A percentile compares a stretch with the other conserved stretches of the same genome.
phyloP scores from a whole-genome alignment of 192 early-diverging fungal species.

The Entomortierella chlamydospora region DNA sequence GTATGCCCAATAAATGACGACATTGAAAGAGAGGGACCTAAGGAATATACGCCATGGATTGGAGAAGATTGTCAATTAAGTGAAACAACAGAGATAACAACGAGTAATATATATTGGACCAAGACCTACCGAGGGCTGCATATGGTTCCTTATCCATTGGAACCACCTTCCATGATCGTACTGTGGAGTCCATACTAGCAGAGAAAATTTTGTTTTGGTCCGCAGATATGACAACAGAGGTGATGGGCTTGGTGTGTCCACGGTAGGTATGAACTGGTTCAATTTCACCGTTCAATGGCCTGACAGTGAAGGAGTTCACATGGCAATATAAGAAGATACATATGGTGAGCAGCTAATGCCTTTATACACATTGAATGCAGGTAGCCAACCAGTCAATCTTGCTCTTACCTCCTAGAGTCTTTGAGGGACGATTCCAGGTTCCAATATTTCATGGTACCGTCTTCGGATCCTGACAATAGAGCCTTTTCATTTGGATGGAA shows the following conservation, averaged over 20 bases:
- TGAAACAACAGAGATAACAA: background rate
- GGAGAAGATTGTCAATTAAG: background rate
- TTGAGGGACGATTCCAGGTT: slow-evolving; percentile 63
- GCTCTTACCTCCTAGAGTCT: slow-evolving; percentile 39
- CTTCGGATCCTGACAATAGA: slow-evolving; percentile 84
- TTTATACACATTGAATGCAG: too few relatives aligned
- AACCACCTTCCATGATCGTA: slow-evolving; percentile 78
- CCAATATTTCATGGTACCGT: slow-evolving; percentile 86
- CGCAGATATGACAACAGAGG: slow-evolving; percentile 69
- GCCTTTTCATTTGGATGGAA: slow-evolving; percentile 60
- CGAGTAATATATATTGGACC: background rate
- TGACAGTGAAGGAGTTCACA: slow-evolving; percentile 5
- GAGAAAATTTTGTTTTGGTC: slow-evolving; percentile 75
- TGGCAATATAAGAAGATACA: background rate
- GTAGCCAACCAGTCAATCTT: too few relatives aligned
- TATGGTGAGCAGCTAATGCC: background rate
- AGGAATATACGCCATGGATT: background rate
- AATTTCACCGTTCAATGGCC: slow-evolving; percentile 58
- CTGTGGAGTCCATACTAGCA: slow-evolving; percentile 79
- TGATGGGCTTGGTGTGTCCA: slow-evolving; percentile 80
- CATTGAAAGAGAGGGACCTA: slow-evolving; percentile 63
- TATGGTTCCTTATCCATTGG: slow-evolving; percentile 64
- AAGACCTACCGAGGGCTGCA: slow-evolving; percentile 59
- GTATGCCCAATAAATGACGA: slow-evolving; percentile 84
- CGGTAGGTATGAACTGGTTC: slow-evolving; percentile 81